Base-by-base conservation (phyloP, 148 eudicot genomes). In the Fagopyrum homotropicum region DNA sequence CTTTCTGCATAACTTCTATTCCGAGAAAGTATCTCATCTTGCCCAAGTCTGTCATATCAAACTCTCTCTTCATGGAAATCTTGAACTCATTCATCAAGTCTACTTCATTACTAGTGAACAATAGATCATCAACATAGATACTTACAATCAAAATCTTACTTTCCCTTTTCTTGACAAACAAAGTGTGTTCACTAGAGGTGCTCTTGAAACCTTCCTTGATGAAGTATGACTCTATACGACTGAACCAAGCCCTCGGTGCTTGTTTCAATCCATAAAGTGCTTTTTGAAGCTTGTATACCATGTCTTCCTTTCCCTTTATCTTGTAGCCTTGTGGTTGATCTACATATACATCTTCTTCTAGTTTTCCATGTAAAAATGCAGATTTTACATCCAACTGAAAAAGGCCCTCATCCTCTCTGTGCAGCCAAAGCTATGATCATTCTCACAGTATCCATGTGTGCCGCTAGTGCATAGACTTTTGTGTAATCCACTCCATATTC, bases 231-330 rank as follows among this genome's bases (percentile, higher is more conserved):
- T 57, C 63, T 16, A 57, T 57, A 4, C 7, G 63, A 57, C 63
- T 57, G 4, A 57, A 57, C 63, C 2, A 57, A 22, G 14, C 63
- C 26, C 63, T 16, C 4, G 63, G 14, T 15, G 63, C 2, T 5
- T 57, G 63, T 57, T 57, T 57, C 4, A 57, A 57, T 15, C 63
- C 63, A 57, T 57, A 57, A 16, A 57, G 59, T 9, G 59, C 59
- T 54, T 54, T 54, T 10, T 54, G 59, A 1, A 54, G n/a, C 2
- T 54, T 54, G 59, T 54, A 54, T 1, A 54, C 59, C 59, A 54
- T 54, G 2, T 54, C 1, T 54, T 54, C 2, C 59, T 54, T 54
- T 16, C 59, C 1, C 1, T 0, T 54, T 54, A 30, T n/a, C 35
- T 30, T 2, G 2, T 30, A 30, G 35, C 35, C 35, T 30, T 30